A percentile compares a stretch with the other conserved stretches of the same genome.
These are phyloP conservation scores for Endothia cerciana DNA, from an alignment of 2,329 filamentous ascomycete genomes.

Conservation along the genomic window DNA sequence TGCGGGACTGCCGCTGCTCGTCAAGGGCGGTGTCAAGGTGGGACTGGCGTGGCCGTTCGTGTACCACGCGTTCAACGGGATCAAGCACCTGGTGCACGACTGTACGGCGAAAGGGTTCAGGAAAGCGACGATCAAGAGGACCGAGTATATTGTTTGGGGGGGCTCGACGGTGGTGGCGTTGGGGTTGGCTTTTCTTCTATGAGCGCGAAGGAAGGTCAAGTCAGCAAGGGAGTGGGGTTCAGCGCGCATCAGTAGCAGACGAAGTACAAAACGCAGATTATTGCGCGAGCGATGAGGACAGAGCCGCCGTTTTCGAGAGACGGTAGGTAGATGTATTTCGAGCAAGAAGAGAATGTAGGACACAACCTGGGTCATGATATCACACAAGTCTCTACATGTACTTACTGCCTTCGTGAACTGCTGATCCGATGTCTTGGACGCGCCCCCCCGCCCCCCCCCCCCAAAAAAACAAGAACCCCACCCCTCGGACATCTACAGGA, in stretches of 20 bases:
- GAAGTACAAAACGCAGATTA: neutral
- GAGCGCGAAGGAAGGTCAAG: slow-evolving; percentile 29
- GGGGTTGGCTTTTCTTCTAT: slow-evolving; percentile 54
- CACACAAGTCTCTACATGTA: neutral
- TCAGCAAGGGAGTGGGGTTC: neutral
- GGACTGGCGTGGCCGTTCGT: slow-evolving; percentile 61
- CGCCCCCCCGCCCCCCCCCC: too few relatives aligned
- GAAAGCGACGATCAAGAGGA: slow-evolving; percentile 50
- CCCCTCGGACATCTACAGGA: neutral
- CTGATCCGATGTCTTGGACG: too few relatives aligned
- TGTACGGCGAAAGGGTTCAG: slow-evolving; percentile 52
- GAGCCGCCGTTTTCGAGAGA: neutral
- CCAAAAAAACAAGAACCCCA: too few relatives aligned
- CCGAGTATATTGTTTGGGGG: slow-evolving; percentile 54
- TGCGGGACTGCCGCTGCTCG: slow-evolving; percentile 60
- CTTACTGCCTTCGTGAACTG: too few relatives aligned
- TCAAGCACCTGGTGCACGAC: slow-evolving; percentile 60
- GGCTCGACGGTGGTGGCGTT: slow-evolving; percentile 48
- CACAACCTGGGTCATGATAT: neutral
- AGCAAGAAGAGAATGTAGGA: neutral
- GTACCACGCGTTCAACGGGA: slow-evolving; percentile 61
- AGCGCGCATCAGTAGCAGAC: neutral
- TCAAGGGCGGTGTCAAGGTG: slow-evolving; percentile 63
- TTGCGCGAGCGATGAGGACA: neutral
- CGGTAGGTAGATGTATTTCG: neutral